Conservation (phyloP, 2,329 filamentous ascomycete genomes). For the Pseudocercospora cruenta region DNA sequence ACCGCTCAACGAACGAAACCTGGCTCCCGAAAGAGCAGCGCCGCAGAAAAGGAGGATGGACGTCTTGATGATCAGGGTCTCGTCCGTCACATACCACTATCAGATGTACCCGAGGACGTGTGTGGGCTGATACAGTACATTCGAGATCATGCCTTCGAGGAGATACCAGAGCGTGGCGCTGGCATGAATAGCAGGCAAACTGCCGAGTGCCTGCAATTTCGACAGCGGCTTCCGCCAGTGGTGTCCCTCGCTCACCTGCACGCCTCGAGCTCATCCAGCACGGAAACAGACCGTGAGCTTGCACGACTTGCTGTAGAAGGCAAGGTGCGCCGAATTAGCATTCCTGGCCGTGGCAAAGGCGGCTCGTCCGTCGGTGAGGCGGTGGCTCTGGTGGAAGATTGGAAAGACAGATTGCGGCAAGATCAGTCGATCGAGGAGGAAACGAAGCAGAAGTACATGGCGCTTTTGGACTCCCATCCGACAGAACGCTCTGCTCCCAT, state of each 20-base stretch:
- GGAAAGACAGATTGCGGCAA: constrained; percentile 48
- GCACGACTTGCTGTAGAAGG: constrained; percentile 63
- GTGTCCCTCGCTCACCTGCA: constrained; percentile 69
- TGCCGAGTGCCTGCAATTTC: constrained; percentile 65
- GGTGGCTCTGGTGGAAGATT: constrained; percentile 61
- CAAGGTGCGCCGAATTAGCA: constrained; percentile 62
- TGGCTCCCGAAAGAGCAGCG: constrained; percentile 25
- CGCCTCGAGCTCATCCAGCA: constrained; percentile 64
- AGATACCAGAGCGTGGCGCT: constrained; percentile 59
- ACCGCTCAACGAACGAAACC: constrained; percentile 43
- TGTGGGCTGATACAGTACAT: constrained; percentile 59
- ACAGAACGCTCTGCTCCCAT: constrained; percentile 49
- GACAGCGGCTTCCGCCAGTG: constrained; percentile 63
- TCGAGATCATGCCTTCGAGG: constrained; percentile 64
- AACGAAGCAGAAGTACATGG: constrained; percentile 57
- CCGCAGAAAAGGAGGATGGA: constrained; percentile 25
- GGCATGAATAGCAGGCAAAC: constrained; percentile 68
- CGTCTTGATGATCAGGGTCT: constrained; percentile 62
- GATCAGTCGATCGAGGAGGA: constrained; percentile 35
- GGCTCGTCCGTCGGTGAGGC: constrained; percentile 65
- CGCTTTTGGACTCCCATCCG: constrained; percentile 57
- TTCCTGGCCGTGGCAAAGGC: constrained; percentile 64
- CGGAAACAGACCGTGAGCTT: constrained; percentile 68
- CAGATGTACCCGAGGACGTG: constrained; percentile 64
- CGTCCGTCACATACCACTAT: constrained; percentile 59